These are phyloP conservation scores for Rosa multiflora DNA, from an alignment of 306 rosid genomes.

Conservation along the genomic window DNA sequence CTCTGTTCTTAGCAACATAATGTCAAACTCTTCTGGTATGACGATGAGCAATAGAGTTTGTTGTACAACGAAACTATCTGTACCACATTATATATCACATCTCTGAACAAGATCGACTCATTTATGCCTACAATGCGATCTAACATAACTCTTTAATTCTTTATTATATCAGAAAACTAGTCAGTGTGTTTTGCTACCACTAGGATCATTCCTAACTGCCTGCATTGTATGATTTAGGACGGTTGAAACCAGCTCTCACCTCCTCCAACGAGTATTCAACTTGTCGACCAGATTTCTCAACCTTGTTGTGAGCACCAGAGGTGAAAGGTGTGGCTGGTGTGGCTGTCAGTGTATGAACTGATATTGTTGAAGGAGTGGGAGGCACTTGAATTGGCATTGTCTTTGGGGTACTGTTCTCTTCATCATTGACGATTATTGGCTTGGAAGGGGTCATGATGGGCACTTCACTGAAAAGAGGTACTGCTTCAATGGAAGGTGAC, in stretches of 20 bases:
- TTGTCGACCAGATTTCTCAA: slow-evolving; percentile 23
- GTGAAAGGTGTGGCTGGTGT: slow-evolving; percentile 40
- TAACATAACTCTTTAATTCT: background rate
- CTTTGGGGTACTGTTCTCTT: slow-evolving; percentile 50
- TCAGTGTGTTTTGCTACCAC: background rate
- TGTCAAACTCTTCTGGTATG: background rate
- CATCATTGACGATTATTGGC: slow-evolving; percentile 28
- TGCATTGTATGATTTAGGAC: slow-evolving; percentile 17
- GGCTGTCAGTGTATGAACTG: slow-evolving; percentile 41
- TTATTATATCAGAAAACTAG: background rate
- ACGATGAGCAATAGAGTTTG: background rate
- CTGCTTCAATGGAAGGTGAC: slow-evolving; percentile 35
- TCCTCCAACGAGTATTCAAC: slow-evolving; percentile 67
- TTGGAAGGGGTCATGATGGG: slow-evolving; percentile 44
- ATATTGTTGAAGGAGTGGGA: slow-evolving; percentile 51
- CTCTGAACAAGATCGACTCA: background rate
- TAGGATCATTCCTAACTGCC: background rate
- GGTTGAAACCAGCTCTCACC: slow-evolving; percentile 47
- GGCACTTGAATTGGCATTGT: slow-evolving; percentile 40
- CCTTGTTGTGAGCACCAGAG: slow-evolving; percentile 8
- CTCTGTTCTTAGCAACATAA: background rate
- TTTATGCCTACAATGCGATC: background rate
- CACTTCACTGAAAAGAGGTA: slow-evolving; percentile 15
- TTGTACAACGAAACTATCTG: no score
- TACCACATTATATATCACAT: background rate